These are phyloP conservation scores for Ophiocordyceps camponoti-saundersi DNA, from an alignment of 2,329 filamentous ascomycete genomes.

Conservation along the genomic window DNA sequence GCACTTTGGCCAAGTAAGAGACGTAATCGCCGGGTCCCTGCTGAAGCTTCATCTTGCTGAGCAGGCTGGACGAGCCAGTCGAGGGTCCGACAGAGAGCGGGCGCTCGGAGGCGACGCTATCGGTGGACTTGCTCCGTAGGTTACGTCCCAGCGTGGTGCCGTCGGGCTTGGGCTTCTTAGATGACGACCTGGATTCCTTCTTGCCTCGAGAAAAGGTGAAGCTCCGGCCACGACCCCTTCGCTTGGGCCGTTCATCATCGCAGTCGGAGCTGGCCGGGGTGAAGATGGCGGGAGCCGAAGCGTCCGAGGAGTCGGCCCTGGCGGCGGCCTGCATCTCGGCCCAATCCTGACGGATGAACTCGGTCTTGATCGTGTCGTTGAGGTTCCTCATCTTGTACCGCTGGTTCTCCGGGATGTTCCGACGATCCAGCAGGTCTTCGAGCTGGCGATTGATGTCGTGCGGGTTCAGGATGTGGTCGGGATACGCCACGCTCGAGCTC, in stretches of 20 bases:
- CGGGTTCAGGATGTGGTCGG: conserved; percentile 36
- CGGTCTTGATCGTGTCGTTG: conserved; percentile 79
- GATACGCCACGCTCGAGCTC: conserved; percentile 13
- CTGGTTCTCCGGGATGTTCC: conserved; percentile 89
- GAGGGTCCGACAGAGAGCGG: conserved; percentile 31
- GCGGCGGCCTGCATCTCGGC: conserved; percentile 41
- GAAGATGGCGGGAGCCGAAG: conserved; percentile 10
- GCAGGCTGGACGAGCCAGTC: conserved; percentile 33
- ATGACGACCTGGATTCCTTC: conserved; percentile 48
- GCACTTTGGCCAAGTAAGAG: conserved; percentile 62
- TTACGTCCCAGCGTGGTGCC: conserved; percentile 39
- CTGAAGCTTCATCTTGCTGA: conserved; percentile 56
- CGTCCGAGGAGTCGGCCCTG: neutral
- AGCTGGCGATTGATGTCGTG: conserved; percentile 39
- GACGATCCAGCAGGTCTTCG: conserved; percentile 56
- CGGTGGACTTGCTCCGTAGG: conserved; percentile 55
- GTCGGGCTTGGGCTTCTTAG: conserved; percentile 59
- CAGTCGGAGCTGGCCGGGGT: conserved; percentile 14
- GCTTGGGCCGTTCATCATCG: conserved; percentile 33
- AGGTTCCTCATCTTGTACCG: conserved; percentile 87
- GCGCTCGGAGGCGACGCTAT: conserved; percentile 47
- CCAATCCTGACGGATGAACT: conserved; percentile 85
- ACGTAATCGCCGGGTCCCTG: conserved; percentile 74
- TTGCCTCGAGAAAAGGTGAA: conserved; percentile 57
- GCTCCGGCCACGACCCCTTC: conserved; percentile 28